Conservation (phyloP, 768 basidiomycete genomes). For the Suillus ampliporus region DNA sequence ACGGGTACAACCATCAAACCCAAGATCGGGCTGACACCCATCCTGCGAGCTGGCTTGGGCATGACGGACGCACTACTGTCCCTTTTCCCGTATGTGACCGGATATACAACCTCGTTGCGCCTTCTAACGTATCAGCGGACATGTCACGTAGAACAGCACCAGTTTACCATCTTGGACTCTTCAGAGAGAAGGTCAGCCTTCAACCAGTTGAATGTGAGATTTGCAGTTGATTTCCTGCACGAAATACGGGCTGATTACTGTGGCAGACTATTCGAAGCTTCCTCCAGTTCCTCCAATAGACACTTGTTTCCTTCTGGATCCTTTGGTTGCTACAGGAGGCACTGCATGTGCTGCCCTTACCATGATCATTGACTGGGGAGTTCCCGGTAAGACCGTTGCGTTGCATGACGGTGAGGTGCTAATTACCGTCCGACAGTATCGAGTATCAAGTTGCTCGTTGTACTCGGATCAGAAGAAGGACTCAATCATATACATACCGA, state of each 20-base stretch:
- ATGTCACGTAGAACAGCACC: slow-evolving; percentile 60
- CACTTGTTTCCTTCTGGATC: slow-evolving; percentile 87
- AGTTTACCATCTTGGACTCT: slow-evolving; percentile 91
- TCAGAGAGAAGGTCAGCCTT: slow-evolving; percentile 82
- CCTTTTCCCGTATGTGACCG: slow-evolving; percentile 75
- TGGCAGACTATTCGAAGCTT: slow-evolving; percentile 89
- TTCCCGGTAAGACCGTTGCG: slow-evolving; percentile 54
- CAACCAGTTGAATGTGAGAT: slow-evolving; percentile 90
- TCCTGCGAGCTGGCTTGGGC: slow-evolving; percentile 90
- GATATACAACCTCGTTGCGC: slow-evolving; percentile 10
- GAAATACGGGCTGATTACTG: neutral
- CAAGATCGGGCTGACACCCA: slow-evolving; percentile 85
- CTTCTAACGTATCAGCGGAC: slow-evolving; percentile 6
- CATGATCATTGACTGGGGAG: slow-evolving; percentile 88
- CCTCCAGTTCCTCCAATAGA: slow-evolving; percentile 80
- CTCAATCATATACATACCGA: slow-evolving; percentile 64
- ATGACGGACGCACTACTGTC: slow-evolving; percentile 90
- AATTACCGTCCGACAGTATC: slow-evolving; percentile 45
- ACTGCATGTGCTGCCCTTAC: slow-evolving; percentile 86
- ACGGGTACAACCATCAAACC: slow-evolving; percentile 77
- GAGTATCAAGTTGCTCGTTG: slow-evolving; percentile 80
- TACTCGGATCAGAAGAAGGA: slow-evolving; percentile 82
- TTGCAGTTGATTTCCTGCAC: neutral
- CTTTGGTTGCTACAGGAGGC: slow-evolving; percentile 92
- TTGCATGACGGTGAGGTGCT: neutral